Base-by-base conservation (phyloP, 805 yeast species). In the Metschnikowia borealis region DNA sequence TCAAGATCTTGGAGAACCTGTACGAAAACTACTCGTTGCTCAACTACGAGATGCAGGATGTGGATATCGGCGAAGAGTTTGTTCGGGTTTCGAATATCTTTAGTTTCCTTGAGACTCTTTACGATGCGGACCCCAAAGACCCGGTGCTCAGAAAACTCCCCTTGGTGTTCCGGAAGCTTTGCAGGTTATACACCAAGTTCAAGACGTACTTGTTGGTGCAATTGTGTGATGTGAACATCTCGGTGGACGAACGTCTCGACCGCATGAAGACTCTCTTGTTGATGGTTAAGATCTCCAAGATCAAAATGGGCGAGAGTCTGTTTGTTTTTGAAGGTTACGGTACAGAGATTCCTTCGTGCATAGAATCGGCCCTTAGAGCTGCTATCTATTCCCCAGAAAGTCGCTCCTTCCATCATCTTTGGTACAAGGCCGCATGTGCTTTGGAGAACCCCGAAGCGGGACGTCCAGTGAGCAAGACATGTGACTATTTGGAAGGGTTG, bases 321-420 rank as follows among this genome's bases (percentile, higher is more conserved):
- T 70, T 74, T 51, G 69, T 69, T 5, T 69, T 69, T 48, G 77
- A 75, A 38, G 72, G 75, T 3, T 62, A 60, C 15, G 59, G 55
- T 13, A 64, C 60, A 4, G 57, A 61, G 18, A 62, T 91, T 17
- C 97, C 97, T 3, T 86, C 96, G 1, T 85, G 90, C 63, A 75
- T 92, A 48, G 98, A 92, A 65, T 75, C 90, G 2, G 88, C 94
- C 13, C 71, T 91, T 34, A 73, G 80, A 0, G 81, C 86, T 56
- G 89, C 90, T 1, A 78, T 91, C 15, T 71, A 88, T 32, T 76
- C 92, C 1, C 96, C 97, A 0, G 94, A 87, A 61, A 82, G 92
- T 32, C 76, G 98, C 51, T 65, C 74, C 15, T 89, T 80, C 62
- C 79, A 85, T 7, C 73, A 74, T 42, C 71, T 83, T 7, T 92